phyloP scores from a whole-genome alignment of 2,329 filamentous ascomycete species.

The Hypomyces perniciosus region DNA sequence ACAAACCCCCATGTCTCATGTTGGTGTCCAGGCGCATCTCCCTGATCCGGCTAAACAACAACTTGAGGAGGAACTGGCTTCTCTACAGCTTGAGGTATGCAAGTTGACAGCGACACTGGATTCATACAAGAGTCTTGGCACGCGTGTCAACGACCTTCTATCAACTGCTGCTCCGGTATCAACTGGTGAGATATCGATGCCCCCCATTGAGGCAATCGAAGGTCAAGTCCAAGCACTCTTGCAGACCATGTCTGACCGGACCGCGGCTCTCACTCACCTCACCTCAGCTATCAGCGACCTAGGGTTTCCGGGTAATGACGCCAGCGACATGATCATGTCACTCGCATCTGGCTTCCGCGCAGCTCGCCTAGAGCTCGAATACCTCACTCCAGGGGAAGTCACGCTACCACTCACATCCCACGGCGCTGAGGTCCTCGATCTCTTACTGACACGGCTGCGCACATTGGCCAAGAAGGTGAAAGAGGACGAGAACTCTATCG shows the following conservation, averaged over 20 bases:
- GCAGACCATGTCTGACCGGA: slow-evolving; percentile 42
- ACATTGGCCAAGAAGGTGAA: slow-evolving; percentile 40
- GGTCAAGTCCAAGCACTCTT: slow-evolving; percentile 38
- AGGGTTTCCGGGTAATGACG: slow-evolving; percentile 45
- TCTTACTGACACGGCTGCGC: slow-evolving; percentile 46
- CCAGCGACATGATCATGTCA: slow-evolving; percentile 41
- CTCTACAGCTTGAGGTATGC: slow-evolving; percentile 41
- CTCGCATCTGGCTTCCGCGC: slow-evolving; percentile 47
- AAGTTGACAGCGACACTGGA: slow-evolving; percentile 44
- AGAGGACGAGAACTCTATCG: slow-evolving; percentile 48
- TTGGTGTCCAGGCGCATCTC: slow-evolving; percentile 36
- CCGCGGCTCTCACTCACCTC: slow-evolving; percentile 40
- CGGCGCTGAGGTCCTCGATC: slow-evolving; percentile 50
- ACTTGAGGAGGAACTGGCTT: slow-evolving; percentile 42
- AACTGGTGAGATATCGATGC: slow-evolving; percentile 8
- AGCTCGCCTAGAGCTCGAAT: slow-evolving; percentile 56
- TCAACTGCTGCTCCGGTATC: slow-evolving; percentile 15
- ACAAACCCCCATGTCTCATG: slow-evolving; percentile 21
- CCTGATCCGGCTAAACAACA: slow-evolving; percentile 37
- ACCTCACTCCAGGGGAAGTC: slow-evolving; percentile 55
- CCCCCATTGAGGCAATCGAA: slow-evolving; percentile 32
- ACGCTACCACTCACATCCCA: slow-evolving; percentile 45
- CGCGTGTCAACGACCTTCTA: slow-evolving; percentile 33
- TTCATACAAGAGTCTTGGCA: slow-evolving; percentile 38
- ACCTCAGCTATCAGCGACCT: slow-evolving; percentile 40